Conservation (phyloP, 129 eudicot genomes). For the Flaveria brownii region DNA sequence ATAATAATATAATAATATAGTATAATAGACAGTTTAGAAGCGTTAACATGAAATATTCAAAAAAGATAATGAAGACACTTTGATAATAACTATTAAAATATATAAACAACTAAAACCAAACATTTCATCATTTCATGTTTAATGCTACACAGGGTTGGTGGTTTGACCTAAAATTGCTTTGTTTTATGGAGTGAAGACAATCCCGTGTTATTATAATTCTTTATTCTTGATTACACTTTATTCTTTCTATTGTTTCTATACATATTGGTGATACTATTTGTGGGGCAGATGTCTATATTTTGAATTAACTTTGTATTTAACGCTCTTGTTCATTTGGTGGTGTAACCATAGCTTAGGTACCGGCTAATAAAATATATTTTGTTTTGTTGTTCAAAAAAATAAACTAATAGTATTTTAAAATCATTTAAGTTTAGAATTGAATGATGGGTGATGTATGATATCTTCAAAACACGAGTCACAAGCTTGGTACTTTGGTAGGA, state of each 20-base stretch:
- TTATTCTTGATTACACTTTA: neutral
- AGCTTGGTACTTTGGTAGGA: slow-evolving; percentile 17
- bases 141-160: neutral
- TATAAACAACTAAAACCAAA: neutral
- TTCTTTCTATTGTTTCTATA: neutral
- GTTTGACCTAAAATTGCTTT: neutral
- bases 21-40: too few relatives aligned
- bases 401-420: neutral
- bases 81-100: neutral
- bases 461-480: slow-evolving; percentile 21
- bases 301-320: neutral
- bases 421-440: neutral
- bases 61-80: too few relatives aligned
- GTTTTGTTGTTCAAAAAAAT: too few relatives aligned
- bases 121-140: neutral
- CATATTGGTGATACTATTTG: neutral
- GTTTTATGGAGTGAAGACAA: neutral
- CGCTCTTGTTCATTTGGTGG: too few relatives aligned
- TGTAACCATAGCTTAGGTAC: too few relatives aligned
- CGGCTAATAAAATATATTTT: too few relatives aligned
- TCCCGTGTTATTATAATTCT: neutral
- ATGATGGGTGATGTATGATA: slow-evolving; percentile 12
- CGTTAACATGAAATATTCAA: too few relatives aligned
- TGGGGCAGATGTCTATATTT: neutral
- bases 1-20: too few relatives aligned